These are phyloP conservation scores for Hortiboletus rubellus DNA, from an alignment of 1,284 basidiomycete genomes.

Conservation along the genomic window DNA sequence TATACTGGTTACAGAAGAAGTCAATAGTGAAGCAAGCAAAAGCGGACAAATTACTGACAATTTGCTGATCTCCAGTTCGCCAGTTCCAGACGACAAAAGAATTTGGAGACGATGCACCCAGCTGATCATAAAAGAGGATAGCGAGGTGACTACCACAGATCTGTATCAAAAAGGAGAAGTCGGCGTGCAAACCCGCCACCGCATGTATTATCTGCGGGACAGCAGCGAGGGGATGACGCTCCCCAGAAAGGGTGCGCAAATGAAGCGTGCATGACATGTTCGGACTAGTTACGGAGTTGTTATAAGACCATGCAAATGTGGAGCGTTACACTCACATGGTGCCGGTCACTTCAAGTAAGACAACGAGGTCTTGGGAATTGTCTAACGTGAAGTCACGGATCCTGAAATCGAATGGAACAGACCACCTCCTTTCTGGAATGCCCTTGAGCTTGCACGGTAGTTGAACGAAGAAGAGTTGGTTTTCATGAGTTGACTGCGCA, in stretches of 20 bases:
- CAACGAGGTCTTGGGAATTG: slow-evolving; percentile 56
- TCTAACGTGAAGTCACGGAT: slow-evolving; percentile 65
- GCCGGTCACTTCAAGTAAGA: slow-evolving; percentile 44
- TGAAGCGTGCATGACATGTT: slow-evolving; percentile 24
- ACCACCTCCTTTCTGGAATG: slow-evolving; percentile 50
- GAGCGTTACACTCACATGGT: slow-evolving; percentile 18
- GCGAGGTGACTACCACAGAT: slow-evolving; percentile 31
- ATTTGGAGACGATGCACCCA: slow-evolving; percentile 24
- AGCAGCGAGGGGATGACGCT: slow-evolving; percentile 22
- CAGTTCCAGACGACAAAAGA: slow-evolving; percentile 55
- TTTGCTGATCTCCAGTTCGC: slow-evolving; percentile 44
- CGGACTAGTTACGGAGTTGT: slow-evolving; percentile 18
- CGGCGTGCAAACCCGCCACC: not conserved
- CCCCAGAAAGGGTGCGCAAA: slow-evolving; percentile 30
- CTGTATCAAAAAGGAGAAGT: slow-evolving; percentile 27
- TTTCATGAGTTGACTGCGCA: slow-evolving; percentile 40
- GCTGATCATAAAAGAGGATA: slow-evolving; percentile 19
- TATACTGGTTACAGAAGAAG: slow-evolving; percentile 9
- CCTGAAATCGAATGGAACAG: slow-evolving; percentile 40
- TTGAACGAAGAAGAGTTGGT: slow-evolving; percentile 41
- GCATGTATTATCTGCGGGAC: slow-evolving; percentile 15
- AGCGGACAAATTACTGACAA: slow-evolving; percentile 36
- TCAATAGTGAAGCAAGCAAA: not conserved
- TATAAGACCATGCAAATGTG: not conserved
- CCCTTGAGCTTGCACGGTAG: slow-evolving; percentile 51